Evolutionary conservation across 169 alveolate genomes (phyloP).

Genomic region (Amoebophrya sp.): DNA sequence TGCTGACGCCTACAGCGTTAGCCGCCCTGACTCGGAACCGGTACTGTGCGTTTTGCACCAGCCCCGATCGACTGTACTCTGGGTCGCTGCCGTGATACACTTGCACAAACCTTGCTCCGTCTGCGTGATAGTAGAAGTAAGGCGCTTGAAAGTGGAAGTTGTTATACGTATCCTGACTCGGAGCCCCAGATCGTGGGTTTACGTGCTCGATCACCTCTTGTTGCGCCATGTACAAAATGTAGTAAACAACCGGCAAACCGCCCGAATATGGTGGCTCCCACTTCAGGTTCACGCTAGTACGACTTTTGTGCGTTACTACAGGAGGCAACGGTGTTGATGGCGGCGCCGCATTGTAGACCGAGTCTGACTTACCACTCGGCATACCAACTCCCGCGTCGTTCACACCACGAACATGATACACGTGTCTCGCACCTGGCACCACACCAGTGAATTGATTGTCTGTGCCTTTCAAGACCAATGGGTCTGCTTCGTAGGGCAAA

Average conservation of each 20-base stretch:
- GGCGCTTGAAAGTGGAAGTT: background rate
- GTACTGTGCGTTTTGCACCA: slow-evolving; percentile 17
- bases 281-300: slow-evolving; percentile 19
- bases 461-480: background rate
- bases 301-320: background rate
- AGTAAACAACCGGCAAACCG: background rate
- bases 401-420: background rate
- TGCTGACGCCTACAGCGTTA: background rate
- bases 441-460: background rate
- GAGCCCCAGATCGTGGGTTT: background rate
- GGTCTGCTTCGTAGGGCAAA: background rate
- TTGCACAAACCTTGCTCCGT: background rate
- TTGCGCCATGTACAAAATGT: background rate
- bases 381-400: background rate
- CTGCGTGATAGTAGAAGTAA: slow-evolving; percentile 19
- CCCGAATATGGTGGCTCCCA: slow-evolving; percentile 5
- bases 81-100: slow-evolving; percentile 16
- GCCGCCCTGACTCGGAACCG: background rate
- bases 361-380: background rate
- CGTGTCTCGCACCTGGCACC: background rate
- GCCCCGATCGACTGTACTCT: background rate
- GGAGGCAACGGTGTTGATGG: background rate
- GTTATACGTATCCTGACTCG: background rate
- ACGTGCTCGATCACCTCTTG: background rate
- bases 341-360: slow-evolving; percentile 4